These are phyloP conservation scores for Zoysia matrella DNA, from an alignment of 202 grass and related monocot genomes.

Conservation along the genomic window DNA sequence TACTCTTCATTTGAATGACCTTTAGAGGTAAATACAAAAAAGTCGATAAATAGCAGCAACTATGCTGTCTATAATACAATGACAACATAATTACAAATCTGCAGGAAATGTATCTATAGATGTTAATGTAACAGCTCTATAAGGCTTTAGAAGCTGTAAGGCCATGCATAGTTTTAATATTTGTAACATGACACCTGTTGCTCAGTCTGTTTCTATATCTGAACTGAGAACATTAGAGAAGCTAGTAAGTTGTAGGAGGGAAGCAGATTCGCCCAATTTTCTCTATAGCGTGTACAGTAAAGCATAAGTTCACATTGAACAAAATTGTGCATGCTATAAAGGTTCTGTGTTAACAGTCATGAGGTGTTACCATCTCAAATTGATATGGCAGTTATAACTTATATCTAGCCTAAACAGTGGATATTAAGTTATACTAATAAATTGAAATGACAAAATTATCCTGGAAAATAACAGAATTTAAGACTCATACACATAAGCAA, in stretches of 20 bases:
- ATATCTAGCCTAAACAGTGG: conserved; percentile 24
- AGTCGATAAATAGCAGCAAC: no score
- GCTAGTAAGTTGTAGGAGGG: not conserved
- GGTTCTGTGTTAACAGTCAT: not conserved
- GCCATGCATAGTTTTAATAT: not conserved
- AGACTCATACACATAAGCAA: conserved; percentile 12
- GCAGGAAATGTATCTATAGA: not conserved
- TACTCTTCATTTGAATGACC: no score
- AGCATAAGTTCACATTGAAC: not conserved
- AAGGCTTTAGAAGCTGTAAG: conserved; percentile 8
- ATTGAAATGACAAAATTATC: not conserved
- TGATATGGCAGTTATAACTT: not conserved
- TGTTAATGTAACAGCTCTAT: not conserved
- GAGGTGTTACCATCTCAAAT: not conserved
- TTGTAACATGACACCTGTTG: conserved; percentile 12
- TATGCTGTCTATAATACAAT: no score
- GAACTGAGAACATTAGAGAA: not conserved
- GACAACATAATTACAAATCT: no score
- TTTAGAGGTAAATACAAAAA: no score
- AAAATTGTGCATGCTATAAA: conserved; percentile 2
- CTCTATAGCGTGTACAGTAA: not conserved
- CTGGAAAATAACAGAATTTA: not conserved
- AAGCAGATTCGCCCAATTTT: conserved; percentile 4
- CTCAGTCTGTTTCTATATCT: no score
- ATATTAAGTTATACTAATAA: not conserved